phyloP scores from a whole-genome alignment of 1,139 yeast genomes.

The Taphrina pruni region DNA sequence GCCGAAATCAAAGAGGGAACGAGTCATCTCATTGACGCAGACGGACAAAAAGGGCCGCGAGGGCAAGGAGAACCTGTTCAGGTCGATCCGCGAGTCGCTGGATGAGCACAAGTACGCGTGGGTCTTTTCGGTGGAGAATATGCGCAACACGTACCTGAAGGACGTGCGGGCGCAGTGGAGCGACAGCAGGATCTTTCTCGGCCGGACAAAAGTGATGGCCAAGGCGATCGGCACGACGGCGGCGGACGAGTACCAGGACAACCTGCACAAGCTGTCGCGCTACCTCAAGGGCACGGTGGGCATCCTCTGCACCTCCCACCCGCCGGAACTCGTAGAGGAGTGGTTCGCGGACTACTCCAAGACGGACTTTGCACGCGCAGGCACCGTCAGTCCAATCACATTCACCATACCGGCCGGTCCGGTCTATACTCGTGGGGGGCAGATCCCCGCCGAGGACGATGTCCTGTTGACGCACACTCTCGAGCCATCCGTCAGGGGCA shows the following conservation, averaged over 20 bases:
- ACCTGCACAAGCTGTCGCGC: conserved; percentile 71
- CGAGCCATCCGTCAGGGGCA: conserved; percentile 88
- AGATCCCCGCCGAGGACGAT: conserved; percentile 85
- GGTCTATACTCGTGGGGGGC: conserved; percentile 94
- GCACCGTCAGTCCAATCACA: conserved; percentile 78
- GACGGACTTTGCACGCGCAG: conserved; percentile 88
- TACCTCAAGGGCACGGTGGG: conserved; percentile 76
- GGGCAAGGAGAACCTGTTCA: conserved; percentile 87
- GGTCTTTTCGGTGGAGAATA: conserved; percentile 86
- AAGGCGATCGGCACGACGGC: conserved; percentile 87
- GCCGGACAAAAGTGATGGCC: conserved; percentile 90
- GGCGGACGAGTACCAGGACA: conserved; percentile 88
- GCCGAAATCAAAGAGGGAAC: conserved; percentile 96
- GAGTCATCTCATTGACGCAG: conserved; percentile 91
- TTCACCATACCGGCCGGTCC: conserved; percentile 88
- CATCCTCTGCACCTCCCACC: conserved; percentile 83
- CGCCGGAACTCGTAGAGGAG: conserved; percentile 78
- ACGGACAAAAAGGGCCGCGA: conserved; percentile 95
- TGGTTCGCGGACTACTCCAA: conserved; percentile 80
- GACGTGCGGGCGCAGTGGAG: conserved; percentile 90
- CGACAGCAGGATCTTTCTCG: conserved; percentile 75
- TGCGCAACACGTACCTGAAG: conserved; percentile 93
- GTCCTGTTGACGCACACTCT: conserved; percentile 95
- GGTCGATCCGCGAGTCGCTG: conserved; percentile 80
- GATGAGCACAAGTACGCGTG: conserved; percentile 75